phyloP scores from a whole-genome alignment of 257 asterid genomes.

The Haberlea rhodopensis region DNA sequence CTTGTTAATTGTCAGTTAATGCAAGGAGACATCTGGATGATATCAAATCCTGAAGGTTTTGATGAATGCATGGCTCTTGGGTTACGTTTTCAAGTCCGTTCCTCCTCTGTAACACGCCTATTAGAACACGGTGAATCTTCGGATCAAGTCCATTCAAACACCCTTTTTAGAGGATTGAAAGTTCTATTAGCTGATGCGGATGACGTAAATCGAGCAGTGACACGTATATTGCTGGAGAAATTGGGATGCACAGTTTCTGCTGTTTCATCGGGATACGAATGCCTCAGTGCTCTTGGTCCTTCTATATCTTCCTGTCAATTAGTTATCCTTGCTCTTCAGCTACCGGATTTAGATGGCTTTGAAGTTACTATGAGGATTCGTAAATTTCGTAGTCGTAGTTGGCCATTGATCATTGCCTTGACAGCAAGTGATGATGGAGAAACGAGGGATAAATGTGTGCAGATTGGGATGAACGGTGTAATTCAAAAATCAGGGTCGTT shows the following conservation, averaged over 20 bases:
- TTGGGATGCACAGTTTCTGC: constrained; percentile 69
- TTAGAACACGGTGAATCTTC: constrained; percentile 55
- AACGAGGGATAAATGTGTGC: constrained; percentile 38
- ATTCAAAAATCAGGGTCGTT: constrained; percentile 51
- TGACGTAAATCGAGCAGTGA: constrained; percentile 75
- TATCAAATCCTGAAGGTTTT: constrained; percentile 58
- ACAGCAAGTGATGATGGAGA: constrained; percentile 42
- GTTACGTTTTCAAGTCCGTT: constrained; percentile 62
- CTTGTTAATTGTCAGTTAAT: constrained; percentile 57
- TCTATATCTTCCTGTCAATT: constrained; percentile 44
- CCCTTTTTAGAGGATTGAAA: constrained; percentile 60
- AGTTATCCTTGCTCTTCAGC: constrained; percentile 74
- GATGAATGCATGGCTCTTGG: constrained; percentile 79
- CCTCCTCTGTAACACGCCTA: constrained; percentile 34
- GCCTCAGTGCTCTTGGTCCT: constrained; percentile 63
- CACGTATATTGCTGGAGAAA: constrained; percentile 76
- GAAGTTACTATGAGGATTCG: constrained; percentile 61
- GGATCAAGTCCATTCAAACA: constrained; percentile 41
- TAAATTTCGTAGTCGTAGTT: constrained; percentile 37
- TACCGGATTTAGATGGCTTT: constrained; percentile 76
- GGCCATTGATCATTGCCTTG: constrained; percentile 60
- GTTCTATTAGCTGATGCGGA: constrained; percentile 79
- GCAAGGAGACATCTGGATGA: constrained; percentile 90
- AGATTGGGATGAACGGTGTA: constrained; percentile 59
- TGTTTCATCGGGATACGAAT: constrained; percentile 77